phyloP scores from a whole-genome alignment of 2,329 filamentous ascomycete genomes.

The Calonectria ilicicola region DNA sequence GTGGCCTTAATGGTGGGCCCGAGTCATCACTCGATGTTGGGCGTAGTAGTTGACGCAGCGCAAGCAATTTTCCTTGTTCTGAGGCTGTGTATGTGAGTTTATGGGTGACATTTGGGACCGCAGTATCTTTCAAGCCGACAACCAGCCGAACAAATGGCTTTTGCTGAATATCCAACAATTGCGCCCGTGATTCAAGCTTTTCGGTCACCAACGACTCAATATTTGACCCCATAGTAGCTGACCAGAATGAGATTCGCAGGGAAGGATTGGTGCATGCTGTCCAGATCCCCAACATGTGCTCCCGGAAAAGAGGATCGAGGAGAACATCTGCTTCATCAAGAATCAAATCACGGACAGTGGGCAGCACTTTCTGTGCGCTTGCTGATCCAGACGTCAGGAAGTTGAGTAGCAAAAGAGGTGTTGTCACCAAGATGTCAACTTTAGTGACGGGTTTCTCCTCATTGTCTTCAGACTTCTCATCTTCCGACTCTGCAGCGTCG shows the following conservation, averaged over 20 bases:
- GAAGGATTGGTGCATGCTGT: constrained; percentile 76
- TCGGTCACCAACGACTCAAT: constrained; percentile 83
- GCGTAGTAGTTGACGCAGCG: constrained; percentile 88
- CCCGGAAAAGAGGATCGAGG: constrained; percentile 88
- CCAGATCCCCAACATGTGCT: constrained; percentile 90
- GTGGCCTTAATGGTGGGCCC: constrained; percentile 77
- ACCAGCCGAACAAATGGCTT: constrained; percentile 82
- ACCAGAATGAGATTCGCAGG: constrained; percentile 89
- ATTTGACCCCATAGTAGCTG: constrained; percentile 95
- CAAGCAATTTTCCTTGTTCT: constrained; percentile 93
- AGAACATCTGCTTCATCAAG: constrained; percentile 97
- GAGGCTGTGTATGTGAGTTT: constrained; percentile 91
- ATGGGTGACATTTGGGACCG: constrained; percentile 92
- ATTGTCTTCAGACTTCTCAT: constrained; percentile 38
- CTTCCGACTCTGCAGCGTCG: constrained; percentile 53
- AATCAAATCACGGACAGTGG: constrained; percentile 79
- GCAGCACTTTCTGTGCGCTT: constrained; percentile 63
- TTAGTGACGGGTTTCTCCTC: constrained; percentile 47
- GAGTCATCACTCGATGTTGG: constrained; percentile 71
- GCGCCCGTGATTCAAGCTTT: constrained; percentile 70
- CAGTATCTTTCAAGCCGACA: constrained; percentile 96
- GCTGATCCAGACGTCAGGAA: constrained; percentile 67
- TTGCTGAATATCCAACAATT: constrained; percentile 48
- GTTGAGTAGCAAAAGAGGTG: constrained; percentile 76
- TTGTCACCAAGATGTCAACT: constrained; percentile 56